Percentiles rank a stretch among this genome's conserved stretches.
These are phyloP conservation scores for Trichoderma reesei DNA, from an alignment of 495 filamentous ascomycete genomes.

Conservation along the genomic window DNA sequence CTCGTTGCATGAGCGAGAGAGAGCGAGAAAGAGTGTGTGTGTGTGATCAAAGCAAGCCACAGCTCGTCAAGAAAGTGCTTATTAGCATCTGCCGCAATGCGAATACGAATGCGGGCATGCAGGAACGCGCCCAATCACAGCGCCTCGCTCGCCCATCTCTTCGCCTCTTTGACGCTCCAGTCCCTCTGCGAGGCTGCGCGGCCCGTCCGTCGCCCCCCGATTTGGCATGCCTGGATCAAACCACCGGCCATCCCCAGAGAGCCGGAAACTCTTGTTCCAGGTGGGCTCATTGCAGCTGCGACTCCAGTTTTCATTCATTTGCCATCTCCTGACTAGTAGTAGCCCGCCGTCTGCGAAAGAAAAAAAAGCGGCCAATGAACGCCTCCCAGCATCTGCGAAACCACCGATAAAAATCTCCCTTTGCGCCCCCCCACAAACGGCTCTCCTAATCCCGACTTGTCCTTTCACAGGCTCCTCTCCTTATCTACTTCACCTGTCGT, in stretches of 20 bases:
- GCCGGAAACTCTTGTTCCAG: conserved; percentile 20
- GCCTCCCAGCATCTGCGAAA: neutral
- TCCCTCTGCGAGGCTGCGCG: neutral
- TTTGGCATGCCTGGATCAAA: neutral
- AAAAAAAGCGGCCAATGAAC: neutral
- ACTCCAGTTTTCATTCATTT: neutral
- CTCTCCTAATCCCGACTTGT: conserved; percentile 1
- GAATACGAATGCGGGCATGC: conserved; percentile 17
- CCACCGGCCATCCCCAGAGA: conserved; percentile 3
- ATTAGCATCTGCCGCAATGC: neutral
- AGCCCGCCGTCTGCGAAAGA: neutral
- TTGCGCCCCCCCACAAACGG: neutral
- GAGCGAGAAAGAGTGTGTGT: neutral
- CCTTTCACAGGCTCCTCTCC: neutral
- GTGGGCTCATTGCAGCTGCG: conserved; percentile 24
- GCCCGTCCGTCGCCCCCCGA: neutral
- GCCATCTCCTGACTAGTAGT: conserved; percentile 7
- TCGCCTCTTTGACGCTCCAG: neutral
- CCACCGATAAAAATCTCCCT: conserved; percentile 8
- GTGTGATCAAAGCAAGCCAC: neutral
- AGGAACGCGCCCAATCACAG: neutral
- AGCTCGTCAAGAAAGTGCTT: neutral
- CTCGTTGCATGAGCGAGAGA: neutral
- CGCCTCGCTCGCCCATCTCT: neutral
- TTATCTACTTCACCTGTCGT: neutral